Evolutionary conservation across 31 red algal species (phyloP).

Genomic region (Asparagopsis taxiformis): DNA sequence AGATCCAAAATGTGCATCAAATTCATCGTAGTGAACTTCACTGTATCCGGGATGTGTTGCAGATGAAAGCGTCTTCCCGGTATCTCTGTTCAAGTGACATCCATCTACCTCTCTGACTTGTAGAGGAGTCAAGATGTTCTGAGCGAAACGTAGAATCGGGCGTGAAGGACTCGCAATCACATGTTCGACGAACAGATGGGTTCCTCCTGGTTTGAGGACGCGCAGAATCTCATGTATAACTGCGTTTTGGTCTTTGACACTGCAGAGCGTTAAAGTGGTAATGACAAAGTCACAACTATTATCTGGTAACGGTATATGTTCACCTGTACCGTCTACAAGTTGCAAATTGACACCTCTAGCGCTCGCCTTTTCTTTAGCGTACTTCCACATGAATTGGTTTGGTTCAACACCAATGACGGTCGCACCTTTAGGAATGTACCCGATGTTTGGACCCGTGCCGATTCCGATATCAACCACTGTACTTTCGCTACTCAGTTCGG

Average conservation of each 20-base stretch:
- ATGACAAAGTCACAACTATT: constrained; percentile 63
- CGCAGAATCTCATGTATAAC: constrained; percentile 51
- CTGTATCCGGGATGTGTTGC: background rate
- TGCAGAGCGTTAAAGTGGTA: constrained; percentile 78
- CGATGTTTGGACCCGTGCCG: constrained; percentile 73
- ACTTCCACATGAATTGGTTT: constrained; percentile 72
- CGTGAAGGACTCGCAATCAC: constrained; percentile 25
- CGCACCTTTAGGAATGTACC: constrained; percentile 31
- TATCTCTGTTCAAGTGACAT: constrained; percentile 76
- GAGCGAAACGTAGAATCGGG: constrained; percentile 19
- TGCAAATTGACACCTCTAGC: background rate
- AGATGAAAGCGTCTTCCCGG: constrained; percentile 1
- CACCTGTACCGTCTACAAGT: constrained; percentile 16
- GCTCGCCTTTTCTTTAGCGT: constrained; percentile 27
- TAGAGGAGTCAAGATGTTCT: constrained; percentile 54
- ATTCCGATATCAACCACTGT: constrained; percentile 72
- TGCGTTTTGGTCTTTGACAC: constrained; percentile 40
- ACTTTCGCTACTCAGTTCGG: constrained; percentile 4
- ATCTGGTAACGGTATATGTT: constrained; percentile 44
- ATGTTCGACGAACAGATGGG: constrained; percentile 75
- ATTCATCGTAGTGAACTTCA: constrained; percentile 28
- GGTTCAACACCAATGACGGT: constrained; percentile 68
- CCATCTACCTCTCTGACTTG: constrained; percentile 57
- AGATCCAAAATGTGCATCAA: constrained; percentile 28
- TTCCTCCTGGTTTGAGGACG: constrained; percentile 71